These are phyloP conservation scores for Amphicarpaea edgeworthii DNA, from an alignment of 306 rosid species.

Conservation along the genomic window DNA sequence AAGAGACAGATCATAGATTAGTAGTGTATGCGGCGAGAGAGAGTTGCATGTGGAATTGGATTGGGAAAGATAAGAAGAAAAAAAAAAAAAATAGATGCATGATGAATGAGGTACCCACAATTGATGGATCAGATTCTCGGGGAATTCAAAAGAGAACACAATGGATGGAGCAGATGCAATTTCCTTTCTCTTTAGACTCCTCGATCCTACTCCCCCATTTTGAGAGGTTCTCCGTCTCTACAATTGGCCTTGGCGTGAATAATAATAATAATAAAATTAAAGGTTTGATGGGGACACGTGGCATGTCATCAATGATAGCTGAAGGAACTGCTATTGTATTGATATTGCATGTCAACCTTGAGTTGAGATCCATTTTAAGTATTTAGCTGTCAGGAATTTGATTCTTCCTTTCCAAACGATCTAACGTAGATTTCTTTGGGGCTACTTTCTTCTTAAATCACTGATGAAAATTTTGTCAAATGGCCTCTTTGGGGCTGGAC, in stretches of 20 bases:
- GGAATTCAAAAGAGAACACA: conserved; percentile 52
- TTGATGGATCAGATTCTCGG: conserved; percentile 60
- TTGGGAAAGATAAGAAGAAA: conserved; percentile 29
- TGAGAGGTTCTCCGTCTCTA: conserved; percentile 54
- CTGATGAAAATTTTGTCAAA: not conserved
- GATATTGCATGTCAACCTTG: conserved; percentile 45
- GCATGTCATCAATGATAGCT: conserved; percentile 46
- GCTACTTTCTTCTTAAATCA: conserved; percentile 35
- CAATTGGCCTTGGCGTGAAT: conserved; percentile 6
- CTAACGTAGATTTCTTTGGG: conserved; percentile 34
- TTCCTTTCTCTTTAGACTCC: conserved; percentile 34
- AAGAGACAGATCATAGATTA: not conserved
- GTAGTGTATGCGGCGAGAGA: conserved; percentile 54
- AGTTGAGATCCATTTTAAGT: conserved; percentile 34
- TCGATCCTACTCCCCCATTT: conserved; percentile 44
- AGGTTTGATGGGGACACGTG: conserved; percentile 49
- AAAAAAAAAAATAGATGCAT: conserved; percentile 32
- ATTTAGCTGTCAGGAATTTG: conserved; percentile 47
- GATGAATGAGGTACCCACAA: conserved; percentile 50
- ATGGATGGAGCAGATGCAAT: conserved; percentile 54
- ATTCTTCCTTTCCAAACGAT: conserved; percentile 47
- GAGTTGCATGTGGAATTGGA: conserved; percentile 40
- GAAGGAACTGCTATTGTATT: not conserved
- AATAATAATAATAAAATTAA: not conserved
- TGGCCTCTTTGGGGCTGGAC: no score